phyloP scores from a whole-genome alignment of 371 early-diverging fungal species.

The Actinomortierella wolfii region DNA sequence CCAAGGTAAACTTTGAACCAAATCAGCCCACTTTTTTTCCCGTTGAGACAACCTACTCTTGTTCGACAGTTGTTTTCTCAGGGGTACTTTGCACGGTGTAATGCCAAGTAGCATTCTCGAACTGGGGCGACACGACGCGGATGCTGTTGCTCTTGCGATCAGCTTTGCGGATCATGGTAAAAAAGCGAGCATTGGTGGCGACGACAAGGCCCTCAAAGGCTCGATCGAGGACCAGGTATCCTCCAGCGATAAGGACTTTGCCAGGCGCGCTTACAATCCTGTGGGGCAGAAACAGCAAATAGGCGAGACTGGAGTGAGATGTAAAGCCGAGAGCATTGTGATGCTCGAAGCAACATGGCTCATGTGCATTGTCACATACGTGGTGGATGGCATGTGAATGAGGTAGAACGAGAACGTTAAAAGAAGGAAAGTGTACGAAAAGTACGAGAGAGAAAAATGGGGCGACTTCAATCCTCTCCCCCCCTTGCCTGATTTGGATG shows the following conservation, averaged over 20 bases:
- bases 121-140: slow-evolving; percentile 72
- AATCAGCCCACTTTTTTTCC: neutral
- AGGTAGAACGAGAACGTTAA: no score
- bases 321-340: neutral
- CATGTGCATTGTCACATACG: no score
- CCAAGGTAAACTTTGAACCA: neutral
- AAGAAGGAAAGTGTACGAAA: no score
- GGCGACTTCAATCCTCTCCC: no score
- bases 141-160: slow-evolving; percentile 40
- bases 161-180: slow-evolving; percentile 60
- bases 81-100: slow-evolving; percentile 47
- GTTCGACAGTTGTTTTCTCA: slow-evolving; percentile 14
- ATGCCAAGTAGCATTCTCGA: slow-evolving; percentile 68
- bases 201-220: slow-evolving; percentile 82
- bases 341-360: no score
- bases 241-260: slow-evolving; percentile 92
- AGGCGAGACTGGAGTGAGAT: neutral
- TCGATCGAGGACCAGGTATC: slow-evolving; percentile 93
- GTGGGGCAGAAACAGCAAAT: no score
- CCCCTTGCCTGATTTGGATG: no score
- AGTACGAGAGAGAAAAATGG: no score
- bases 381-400: no score
- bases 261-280: slow-evolving; percentile 87
- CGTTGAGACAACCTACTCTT: slow-evolving; percentile 11
- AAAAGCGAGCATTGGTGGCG: slow-evolving; percentile 84